These are phyloP conservation scores for Apostasia shenzhenica DNA, from an alignment of 106 monocot genomes.

Conservation along the genomic window DNA sequence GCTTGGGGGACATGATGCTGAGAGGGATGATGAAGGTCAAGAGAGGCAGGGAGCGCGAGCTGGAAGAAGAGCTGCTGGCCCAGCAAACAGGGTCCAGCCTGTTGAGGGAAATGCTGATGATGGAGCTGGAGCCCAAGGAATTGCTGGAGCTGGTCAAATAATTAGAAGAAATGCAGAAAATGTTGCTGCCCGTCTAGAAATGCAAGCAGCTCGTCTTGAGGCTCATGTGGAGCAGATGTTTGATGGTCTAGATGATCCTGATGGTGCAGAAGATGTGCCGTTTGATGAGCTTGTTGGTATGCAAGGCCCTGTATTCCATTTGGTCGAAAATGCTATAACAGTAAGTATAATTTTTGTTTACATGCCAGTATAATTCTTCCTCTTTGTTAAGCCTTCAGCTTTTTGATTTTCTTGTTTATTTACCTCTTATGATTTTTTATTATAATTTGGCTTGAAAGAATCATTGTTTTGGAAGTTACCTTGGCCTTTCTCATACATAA, in stretches of 20 bases:
- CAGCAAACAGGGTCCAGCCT: conserved; percentile 50
- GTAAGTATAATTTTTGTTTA: conserved; percentile 33
- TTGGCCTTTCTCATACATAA: too few species aligned
- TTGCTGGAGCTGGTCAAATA: conserved; percentile 78
- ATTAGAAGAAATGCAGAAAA: conserved; percentile 98
- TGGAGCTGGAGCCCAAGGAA: conserved; percentile 62
- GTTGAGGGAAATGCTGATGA: conserved; percentile 77
- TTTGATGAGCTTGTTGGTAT: conserved; percentile 99
- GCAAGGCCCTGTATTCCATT: conserved; percentile 98
- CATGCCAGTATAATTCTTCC: background rate
- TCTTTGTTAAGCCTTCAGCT: background rate
- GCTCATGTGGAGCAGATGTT: conserved; percentile 99
- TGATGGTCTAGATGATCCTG: conserved; percentile 98
- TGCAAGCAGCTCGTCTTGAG: conserved; percentile 92
- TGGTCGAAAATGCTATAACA: conserved; percentile 98
- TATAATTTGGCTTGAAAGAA: background rate
- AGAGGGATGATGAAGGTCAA: conserved; percentile 82
- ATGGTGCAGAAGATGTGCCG: conserved; percentile 99
- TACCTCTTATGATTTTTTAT: background rate
- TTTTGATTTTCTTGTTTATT: background rate
- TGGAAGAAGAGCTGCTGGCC: conserved; percentile 53
- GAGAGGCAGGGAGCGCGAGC: conserved; percentile 89
- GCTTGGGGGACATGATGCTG: conserved; percentile 76
- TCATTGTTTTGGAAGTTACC: too few species aligned
- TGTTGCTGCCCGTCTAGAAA: conserved; percentile 91